Conservation (phyloP, 768 basidiomycete genomes). For the Symmetrospora coprosmae region DNA sequence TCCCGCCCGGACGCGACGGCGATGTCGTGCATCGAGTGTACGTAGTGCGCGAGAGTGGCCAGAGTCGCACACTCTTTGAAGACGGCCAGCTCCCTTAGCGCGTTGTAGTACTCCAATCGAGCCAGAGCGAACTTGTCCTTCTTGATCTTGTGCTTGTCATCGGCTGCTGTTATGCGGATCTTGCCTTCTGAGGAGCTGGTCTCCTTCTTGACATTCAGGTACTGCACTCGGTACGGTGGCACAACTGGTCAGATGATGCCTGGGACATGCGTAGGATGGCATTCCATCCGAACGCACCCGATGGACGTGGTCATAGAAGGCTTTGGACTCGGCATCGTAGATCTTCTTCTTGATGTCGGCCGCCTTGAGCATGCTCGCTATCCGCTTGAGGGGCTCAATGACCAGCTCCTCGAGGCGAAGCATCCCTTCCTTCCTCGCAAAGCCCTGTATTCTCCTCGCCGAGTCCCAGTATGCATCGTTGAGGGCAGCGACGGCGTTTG, state of each 20-base stretch:
- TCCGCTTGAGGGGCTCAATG: conserved; percentile 17
- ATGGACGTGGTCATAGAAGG: conserved; percentile 26
- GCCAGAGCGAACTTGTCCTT: conserved; percentile 3
- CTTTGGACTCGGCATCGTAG: conserved; percentile 27
- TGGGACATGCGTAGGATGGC: too few relatives aligned
- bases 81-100: conserved; percentile 15
- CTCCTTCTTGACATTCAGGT: conserved; percentile 23
- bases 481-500: background rate
- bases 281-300: conserved; percentile 17
- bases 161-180: conserved; percentile 6
- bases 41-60: conserved; percentile 15
- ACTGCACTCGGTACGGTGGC: conserved; percentile 14
- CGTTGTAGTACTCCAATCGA: conserved; percentile 28
- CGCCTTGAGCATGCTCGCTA: conserved; percentile 23
- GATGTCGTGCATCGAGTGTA: conserved; percentile 10
- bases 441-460: conserved; percentile 9
- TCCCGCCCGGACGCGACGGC: conserved; percentile 5
- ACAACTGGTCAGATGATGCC: background rate
- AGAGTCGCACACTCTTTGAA: conserved; percentile 17
- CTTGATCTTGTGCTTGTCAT: conserved; percentile 26
- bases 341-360: conserved; percentile 25
- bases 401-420: conserved; percentile 17
- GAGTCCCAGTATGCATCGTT: conserved; percentile 5
- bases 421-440: conserved; percentile 8
- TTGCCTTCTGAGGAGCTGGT: conserved; percentile 1